Conservation (phyloP, 2,329 filamentous ascomycete genomes). For the Ascocoryne sarcoides region DNA sequence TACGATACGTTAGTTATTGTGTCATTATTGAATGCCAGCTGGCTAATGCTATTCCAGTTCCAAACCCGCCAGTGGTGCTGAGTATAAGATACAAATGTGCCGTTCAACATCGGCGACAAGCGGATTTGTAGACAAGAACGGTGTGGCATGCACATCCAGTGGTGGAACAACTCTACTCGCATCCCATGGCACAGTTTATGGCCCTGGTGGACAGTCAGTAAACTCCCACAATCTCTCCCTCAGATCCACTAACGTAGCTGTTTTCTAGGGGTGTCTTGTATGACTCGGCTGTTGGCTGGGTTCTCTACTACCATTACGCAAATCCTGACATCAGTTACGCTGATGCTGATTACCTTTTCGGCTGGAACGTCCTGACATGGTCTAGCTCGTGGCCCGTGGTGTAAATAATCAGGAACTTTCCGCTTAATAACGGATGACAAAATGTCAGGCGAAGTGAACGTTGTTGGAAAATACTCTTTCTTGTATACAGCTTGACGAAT, state of each 20-base stretch:
- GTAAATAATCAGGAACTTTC: no score
- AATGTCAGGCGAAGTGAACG: no score
- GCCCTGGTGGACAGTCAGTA: constrained; percentile 55
- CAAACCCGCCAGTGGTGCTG: constrained; percentile 44
- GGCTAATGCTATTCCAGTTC: constrained; percentile 4
- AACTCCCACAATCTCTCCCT: constrained; percentile 2
- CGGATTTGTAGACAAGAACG: constrained; percentile 47
- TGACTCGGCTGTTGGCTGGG: constrained; percentile 39
- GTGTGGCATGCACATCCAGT: constrained; percentile 42
- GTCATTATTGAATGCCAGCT: constrained; percentile 10
- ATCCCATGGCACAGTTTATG: constrained; percentile 52
- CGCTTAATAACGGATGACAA: no score
- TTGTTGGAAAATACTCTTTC: no score
- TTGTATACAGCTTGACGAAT: no score
- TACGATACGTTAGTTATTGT: constrained; percentile 35
- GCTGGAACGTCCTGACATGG: constrained; percentile 37
- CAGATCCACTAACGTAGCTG: no score
- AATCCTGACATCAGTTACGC: constrained; percentile 44
- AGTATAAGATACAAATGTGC: constrained; percentile 60
- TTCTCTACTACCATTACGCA: constrained; percentile 57
- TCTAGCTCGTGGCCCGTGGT: constrained; percentile 35
- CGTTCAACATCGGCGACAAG: constrained; percentile 43
- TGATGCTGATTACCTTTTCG: constrained; percentile 38
- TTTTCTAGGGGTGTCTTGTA: constrained; percentile 42
- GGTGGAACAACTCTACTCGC: constrained; percentile 54